A percentile compares a stretch with the other conserved stretches of the same genome.
Evolutionary conservation across 352 stramenopile species (phyloP).

Genomic region (Phytophthora sansomeana): DNA sequence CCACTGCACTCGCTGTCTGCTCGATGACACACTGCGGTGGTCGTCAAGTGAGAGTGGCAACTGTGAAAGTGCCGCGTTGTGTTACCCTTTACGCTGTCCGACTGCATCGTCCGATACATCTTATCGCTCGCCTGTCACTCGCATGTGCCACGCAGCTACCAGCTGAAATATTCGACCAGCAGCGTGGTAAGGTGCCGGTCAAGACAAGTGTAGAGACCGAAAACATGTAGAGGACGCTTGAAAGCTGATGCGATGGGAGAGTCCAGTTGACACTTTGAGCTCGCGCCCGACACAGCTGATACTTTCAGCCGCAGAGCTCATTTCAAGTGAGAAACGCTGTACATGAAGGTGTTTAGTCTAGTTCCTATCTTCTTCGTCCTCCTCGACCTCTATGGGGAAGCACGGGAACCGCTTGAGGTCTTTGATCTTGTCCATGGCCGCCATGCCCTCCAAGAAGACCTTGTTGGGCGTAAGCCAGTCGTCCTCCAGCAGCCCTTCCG

Average conservation of each 20-base stretch:
- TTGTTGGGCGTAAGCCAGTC: conserved; percentile 69
- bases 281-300: conserved; percentile 7
- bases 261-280: conserved; percentile 4
- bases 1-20: background rate
- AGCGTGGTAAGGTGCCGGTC: conserved; percentile 6
- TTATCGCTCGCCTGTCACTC: conserved; percentile 37
- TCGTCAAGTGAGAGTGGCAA: conserved; percentile 12
- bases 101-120: conserved; percentile 26
- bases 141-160: conserved; percentile 27
- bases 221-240: conserved; percentile 25
- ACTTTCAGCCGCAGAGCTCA: background rate
- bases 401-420: conserved; percentile 64
- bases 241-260: conserved; percentile 8
- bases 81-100: conserved; percentile 22
- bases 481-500: conserved; percentile 56
- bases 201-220: conserved; percentile 6
- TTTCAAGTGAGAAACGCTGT: background rate
- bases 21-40: conserved; percentile 1
- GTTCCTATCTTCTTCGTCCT: conserved; percentile 8
- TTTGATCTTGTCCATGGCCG: conserved; percentile 49
- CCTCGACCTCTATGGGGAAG: conserved; percentile 39
- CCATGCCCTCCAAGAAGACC: conserved; percentile 55
- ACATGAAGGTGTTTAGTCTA: conserved; percentile 7
- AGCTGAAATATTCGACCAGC: conserved; percentile 14
- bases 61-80: background rate